Evolutionary conservation across 1,284 basidiomycete genomes (phyloP).

Genomic region (Bjerkandera adusta): DNA sequence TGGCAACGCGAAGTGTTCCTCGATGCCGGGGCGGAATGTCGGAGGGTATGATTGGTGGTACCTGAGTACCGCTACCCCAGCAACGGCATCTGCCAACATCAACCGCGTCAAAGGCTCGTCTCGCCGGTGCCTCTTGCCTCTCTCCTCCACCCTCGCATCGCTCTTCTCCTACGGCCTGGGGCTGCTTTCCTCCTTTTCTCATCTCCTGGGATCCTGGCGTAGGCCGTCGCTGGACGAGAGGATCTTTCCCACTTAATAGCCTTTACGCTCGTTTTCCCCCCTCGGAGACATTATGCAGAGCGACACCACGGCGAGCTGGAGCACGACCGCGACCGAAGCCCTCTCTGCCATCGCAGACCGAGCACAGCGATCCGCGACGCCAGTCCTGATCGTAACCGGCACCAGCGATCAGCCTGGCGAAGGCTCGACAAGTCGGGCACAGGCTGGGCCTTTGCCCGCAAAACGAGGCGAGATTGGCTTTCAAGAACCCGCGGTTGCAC

Average conservation of each 20-base stretch:
- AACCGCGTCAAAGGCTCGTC: too few species aligned
- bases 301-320: slow-evolving; percentile 2
- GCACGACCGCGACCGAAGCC: background rate
- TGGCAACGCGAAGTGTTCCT: too few species aligned
- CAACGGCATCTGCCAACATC: too few species aligned
- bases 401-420: slow-evolving; percentile 1
- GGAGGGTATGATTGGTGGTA: too few species aligned
- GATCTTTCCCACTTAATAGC: slow-evolving; percentile 3
- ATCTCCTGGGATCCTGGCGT: slow-evolving; percentile 10
- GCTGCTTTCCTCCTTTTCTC: slow-evolving; percentile 8
- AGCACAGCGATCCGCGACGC: background rate
- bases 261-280: slow-evolving; percentile 5
- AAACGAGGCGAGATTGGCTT: slow-evolving; percentile 70
- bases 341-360: too few species aligned
- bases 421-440: slow-evolving; percentile 30
- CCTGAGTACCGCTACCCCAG: too few species aligned
- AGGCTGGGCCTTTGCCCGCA: slow-evolving; percentile 60
- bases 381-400: slow-evolving; percentile 16
- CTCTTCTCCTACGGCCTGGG: slow-evolving; percentile 13
- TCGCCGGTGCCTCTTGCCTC: too few species aligned
- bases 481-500: slow-evolving; percentile 39
- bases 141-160: slow-evolving; percentile 2
- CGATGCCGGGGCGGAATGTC: too few species aligned
- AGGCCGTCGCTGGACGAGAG: slow-evolving; percentile 16
- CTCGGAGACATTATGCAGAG: slow-evolving; percentile 10